A percentile compares a stretch with the other conserved stretches of the same genome.
phyloP scores from a whole-genome alignment of 106 monocot species.

The Alisma plantagoaquatica region DNA sequence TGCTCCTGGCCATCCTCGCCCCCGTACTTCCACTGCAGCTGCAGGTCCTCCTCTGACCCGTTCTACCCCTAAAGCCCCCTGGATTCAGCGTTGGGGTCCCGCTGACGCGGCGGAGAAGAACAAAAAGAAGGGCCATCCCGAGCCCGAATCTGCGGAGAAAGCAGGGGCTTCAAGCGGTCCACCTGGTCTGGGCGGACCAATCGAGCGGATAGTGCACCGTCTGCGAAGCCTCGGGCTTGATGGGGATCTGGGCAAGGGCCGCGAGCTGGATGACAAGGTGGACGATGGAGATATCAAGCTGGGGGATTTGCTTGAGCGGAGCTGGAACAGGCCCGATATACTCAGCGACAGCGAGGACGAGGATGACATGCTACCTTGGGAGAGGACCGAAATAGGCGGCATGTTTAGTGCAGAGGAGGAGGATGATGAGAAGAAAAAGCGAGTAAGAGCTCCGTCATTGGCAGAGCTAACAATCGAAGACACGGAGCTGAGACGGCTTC shows the following conservation, averaged over 20 bases:
- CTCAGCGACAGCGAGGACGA: neutral
- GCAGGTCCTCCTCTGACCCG: too few species aligned
- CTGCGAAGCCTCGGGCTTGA: constrained; percentile 69
- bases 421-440: constrained; percentile 35
- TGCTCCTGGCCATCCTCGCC: neutral
- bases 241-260: constrained; percentile 10
- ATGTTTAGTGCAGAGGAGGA: constrained; percentile 9
- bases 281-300: constrained; percentile 38
- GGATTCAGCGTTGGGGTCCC: constrained; percentile 47
- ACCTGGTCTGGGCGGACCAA: constrained; percentile 18
- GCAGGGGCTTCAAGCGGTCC: neutral
- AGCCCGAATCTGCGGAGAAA: neutral
- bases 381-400: constrained; percentile 25
- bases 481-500: constrained; percentile 65
- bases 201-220: constrained; percentile 84
- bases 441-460: constrained; percentile 72
- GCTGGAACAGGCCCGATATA: constrained; percentile 66
- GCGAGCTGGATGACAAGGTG: neutral
- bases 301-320: constrained; percentile 64
- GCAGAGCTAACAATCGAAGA: constrained; percentile 93
- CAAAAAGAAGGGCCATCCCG: neutral
- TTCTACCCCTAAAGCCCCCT: constrained; percentile 23
- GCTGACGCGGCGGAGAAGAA: neutral
- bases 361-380: constrained; percentile 54
- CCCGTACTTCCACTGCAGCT: too few species aligned